Percentiles rank a stretch among this genome's conserved stretches.
Conservation (phyloP, 148 eudicot genomes). For the Camellia japonica region DNA sequence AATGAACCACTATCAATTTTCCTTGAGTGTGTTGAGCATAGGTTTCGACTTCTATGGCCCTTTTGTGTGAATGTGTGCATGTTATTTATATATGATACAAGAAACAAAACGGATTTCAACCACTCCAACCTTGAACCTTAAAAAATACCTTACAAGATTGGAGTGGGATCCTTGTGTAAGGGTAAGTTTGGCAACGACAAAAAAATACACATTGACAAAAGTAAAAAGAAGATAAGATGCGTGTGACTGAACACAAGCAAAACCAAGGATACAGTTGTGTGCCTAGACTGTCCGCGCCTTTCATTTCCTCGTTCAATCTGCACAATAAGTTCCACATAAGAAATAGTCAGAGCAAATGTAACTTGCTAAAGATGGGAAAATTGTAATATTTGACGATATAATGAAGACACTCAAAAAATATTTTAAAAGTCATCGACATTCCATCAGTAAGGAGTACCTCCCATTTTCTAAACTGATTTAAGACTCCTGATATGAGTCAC, state of each 20-base stretch:
- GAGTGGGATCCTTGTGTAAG: no score
- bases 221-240: background rate
- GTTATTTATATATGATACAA: background rate
- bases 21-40: background rate
- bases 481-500: background rate
- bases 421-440: background rate
- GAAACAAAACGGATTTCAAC: background rate
- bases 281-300: slow-evolving; percentile 68
- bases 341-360: background rate
- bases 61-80: background rate
- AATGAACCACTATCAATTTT: background rate
- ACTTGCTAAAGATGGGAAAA: background rate
- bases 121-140: background rate
- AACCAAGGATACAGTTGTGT: slow-evolving; percentile 56
- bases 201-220: no score
- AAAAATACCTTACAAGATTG: no score
- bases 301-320: slow-evolving; percentile 96
- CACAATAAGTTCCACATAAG: background rate
- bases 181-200: background rate
- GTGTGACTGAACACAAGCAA: background rate
- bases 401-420: background rate
- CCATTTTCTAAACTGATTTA: background rate
- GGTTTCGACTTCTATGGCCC: background rate
- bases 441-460: background rate
- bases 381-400: background rate